Evolutionary conservation across 83 land plant genomes (phyloP), one percentile per base, ranked within the genome.

Genomic region (Picea abies): DNA sequence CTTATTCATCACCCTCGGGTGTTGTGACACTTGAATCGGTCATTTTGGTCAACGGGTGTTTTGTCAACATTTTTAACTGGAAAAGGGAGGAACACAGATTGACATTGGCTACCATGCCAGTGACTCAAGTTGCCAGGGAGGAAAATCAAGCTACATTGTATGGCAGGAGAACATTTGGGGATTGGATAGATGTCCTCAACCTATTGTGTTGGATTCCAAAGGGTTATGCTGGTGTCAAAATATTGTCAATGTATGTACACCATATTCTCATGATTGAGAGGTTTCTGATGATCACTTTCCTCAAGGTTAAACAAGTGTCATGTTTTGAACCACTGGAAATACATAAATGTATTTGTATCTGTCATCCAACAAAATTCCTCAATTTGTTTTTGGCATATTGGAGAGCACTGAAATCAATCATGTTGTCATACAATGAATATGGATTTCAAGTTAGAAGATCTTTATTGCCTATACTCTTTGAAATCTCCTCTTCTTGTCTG

Each of bases 231-330:
- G 87, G 56, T 78, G 78, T 82, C 23, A 84, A 61, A 77, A 83
- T 82, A 8, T 80, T 82, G 26, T 76, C 80, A 58, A n/a, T 12
- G 29, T 82, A 32, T 77, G 71, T 79, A 47, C 76, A 80, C 15
- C 72, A 62, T 44, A 67, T 92, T 60, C 90, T 92, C 56, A 83
- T 87, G 62, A 75, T 90, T 78, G 94, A 92, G n/a, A 73, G 77
- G 56, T 73, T 73, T 73, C 49, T 73, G 77, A 26, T 73, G 77
- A n/a, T 47, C 25, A 47, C 58, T 73, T 47, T 73, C n/a, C 16
- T 10, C 3, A 23, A 44, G 77, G 60, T 52, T 73, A 23, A 41
- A 39, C 44, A 22, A 22, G 26, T 52, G 11, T 73, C 60, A 22
- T 25, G 41, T 23, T 12, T 12, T 73, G 41, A 73, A 3, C 77